Conservation (phyloP, 371 early-diverging fungal species). For the Apophysomyces sp. region DNA sequence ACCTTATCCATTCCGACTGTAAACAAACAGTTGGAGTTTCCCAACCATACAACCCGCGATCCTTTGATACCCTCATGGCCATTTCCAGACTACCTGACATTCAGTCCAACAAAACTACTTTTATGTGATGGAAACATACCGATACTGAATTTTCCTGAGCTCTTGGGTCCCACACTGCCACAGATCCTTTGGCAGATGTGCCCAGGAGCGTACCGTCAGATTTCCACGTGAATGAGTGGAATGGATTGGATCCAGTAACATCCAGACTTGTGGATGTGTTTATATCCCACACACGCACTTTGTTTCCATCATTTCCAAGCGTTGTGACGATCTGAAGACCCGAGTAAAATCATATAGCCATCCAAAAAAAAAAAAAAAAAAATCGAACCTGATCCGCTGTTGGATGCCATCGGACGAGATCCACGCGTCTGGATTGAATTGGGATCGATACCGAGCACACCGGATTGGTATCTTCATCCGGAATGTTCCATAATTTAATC, state of each 20-base stretch:
- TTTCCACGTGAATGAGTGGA: slow-evolving; percentile 62
- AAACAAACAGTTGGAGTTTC: slow-evolving; percentile 57
- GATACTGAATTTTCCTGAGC: slow-evolving; percentile 17
- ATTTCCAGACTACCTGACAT: slow-evolving; percentile 31
- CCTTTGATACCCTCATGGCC: slow-evolving; percentile 68
- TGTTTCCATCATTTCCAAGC: slow-evolving; percentile 42
- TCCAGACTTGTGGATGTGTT: slow-evolving; percentile 19
- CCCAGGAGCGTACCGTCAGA: slow-evolving; percentile 63
- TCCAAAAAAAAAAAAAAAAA: not conserved
- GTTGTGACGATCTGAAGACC: slow-evolving; percentile 25
- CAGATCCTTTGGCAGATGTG: slow-evolving; percentile 53
- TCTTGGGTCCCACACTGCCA: slow-evolving; percentile 69
- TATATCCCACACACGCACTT: slow-evolving; percentile 72
- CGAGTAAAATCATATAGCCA: not conserved
- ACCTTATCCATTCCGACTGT: slow-evolving; percentile 70
- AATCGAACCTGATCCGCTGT: slow-evolving; percentile 49
- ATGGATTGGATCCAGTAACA: slow-evolving; percentile 15
- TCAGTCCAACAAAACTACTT: not conserved
- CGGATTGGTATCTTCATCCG: slow-evolving; percentile 11
- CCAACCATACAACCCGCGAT: slow-evolving; percentile 68
- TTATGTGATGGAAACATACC: not conserved
- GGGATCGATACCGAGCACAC: slow-evolving; percentile 13
- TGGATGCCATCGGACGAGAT: slow-evolving; percentile 57
- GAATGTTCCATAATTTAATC: slow-evolving; percentile 43
- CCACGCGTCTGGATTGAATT: slow-evolving; percentile 43